Percentiles rank a stretch among this genome's conserved stretches.
These are phyloP conservation scores for Didymella pomorum DNA, from an alignment of 2,329 filamentous ascomycete species.

Conservation along the genomic window DNA sequence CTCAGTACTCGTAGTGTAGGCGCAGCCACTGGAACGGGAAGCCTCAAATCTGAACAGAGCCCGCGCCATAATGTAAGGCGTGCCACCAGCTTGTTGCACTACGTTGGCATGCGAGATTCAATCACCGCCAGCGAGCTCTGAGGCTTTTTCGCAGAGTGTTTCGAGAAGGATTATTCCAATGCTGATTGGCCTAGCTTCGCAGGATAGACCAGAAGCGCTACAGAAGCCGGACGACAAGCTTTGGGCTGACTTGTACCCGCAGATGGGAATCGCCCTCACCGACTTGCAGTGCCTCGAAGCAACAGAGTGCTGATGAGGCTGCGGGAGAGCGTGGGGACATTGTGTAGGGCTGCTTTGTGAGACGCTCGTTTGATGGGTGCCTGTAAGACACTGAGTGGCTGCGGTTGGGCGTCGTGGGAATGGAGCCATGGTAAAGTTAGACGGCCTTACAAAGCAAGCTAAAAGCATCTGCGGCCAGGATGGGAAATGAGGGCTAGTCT, in stretches of 20 bases:
- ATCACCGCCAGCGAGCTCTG: constrained; percentile 6
- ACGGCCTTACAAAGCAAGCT: constrained; percentile 33
- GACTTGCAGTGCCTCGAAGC: constrained; percentile 28
- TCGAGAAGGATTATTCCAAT: constrained; percentile 1
- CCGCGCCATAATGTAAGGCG: constrained; percentile 30
- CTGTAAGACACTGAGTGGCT: constrained; percentile 22
- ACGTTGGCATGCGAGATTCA: constrained; percentile 9
- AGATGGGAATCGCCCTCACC: constrained; percentile 29
- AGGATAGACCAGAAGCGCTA: constrained; percentile 1
- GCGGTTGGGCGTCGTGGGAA: constrained; percentile 17
- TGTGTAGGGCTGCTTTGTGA: constrained; percentile 41
- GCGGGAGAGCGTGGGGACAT: constrained; percentile 36
- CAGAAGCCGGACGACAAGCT: constrained; percentile 30
- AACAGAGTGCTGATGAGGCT: constrained; percentile 42
- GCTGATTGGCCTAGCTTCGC: constrained; percentile 21
- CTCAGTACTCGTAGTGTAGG: constrained; percentile 23
- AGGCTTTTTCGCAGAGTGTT: constrained; percentile 14
- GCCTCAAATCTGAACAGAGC: constrained; percentile 21
- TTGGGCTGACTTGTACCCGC: constrained; percentile 33
- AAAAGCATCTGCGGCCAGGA: constrained; percentile 24
- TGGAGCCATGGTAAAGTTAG: constrained; percentile 16
- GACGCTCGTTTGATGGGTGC: constrained; percentile 28
- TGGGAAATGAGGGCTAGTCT: constrained; percentile 26
- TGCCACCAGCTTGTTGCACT: constrained; percentile 22
- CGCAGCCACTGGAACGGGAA: constrained; percentile 26